A percentile compares a stretch with the other conserved stretches of the same genome.
phyloP scores from a whole-genome alignment of 495 filamentous ascomycete species.

The Ramalina intermedia region DNA sequence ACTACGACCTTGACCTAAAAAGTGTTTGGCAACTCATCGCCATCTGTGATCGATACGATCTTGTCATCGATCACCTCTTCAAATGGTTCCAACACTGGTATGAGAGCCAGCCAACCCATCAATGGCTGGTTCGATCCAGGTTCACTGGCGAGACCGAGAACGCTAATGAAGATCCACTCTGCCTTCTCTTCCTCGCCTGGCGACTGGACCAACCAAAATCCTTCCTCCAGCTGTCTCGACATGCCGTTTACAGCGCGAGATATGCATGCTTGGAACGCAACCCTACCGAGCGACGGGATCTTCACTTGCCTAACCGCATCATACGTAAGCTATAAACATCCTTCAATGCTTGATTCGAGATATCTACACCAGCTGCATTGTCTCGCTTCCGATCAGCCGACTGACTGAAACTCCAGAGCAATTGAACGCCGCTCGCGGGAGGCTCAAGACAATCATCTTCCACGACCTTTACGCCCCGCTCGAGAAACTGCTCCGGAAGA shows the following conservation, averaged over 20 bases:
- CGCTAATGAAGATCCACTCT: background rate
- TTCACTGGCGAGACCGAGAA: background rate
- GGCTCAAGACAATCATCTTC: slow-evolving; percentile 15
- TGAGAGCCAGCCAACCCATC: background rate
- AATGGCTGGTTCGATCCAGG: background rate
- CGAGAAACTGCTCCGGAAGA: background rate
- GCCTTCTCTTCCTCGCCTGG: slow-evolving; percentile 5
- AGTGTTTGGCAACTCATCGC: slow-evolving; percentile 5
- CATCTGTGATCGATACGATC: background rate
- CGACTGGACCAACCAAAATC: slow-evolving; percentile 5
- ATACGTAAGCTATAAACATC: slow-evolving; percentile 5
- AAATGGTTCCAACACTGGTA: slow-evolving; percentile 9
- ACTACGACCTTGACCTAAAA: background rate
- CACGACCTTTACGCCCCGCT: slow-evolving; percentile 6
- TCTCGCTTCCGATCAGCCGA: background rate
- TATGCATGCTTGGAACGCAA: slow-evolving; percentile 3
- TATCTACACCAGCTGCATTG: too few relatives aligned
- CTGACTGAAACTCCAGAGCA: slow-evolving; percentile 11
- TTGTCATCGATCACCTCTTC: background rate
- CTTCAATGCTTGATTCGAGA: background rate
- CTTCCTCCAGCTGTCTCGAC: slow-evolving; percentile 1
- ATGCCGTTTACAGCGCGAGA: background rate
- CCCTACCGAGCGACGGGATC: background rate
- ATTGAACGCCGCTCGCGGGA: slow-evolving; percentile 19
- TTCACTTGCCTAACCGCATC: slow-evolving; percentile 4